A percentile compares a stretch with the other conserved stretches of the same genome.
Evolutionary conservation across 345 rosid genomes (phyloP).

Genomic region (Euphorbia peplus): DNA sequence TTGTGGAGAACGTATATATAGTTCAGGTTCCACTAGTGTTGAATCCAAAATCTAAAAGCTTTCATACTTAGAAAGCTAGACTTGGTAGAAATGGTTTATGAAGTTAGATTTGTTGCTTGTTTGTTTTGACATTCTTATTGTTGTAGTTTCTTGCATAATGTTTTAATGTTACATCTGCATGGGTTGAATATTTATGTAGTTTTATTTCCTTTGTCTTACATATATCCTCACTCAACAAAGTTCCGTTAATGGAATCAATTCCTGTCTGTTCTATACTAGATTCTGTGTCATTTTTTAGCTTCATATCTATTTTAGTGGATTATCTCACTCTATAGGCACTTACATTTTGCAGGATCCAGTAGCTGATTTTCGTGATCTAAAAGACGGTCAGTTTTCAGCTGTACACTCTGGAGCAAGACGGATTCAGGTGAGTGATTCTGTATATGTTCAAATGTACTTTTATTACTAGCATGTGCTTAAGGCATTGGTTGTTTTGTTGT

Average conservation of each 20-base stretch:
- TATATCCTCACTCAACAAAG: background rate
- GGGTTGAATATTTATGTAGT: background rate
- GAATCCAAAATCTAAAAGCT: slow-evolving; percentile 3
- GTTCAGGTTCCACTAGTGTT: background rate
- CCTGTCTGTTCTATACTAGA: background rate
- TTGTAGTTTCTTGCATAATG: background rate
- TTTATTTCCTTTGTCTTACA: background rate
- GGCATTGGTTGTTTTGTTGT: background rate
- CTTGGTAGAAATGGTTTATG: background rate
- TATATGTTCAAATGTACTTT: background rate
- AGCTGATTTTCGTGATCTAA: slow-evolving; percentile 47
- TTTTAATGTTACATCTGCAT: background rate
- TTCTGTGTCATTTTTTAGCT: background rate
- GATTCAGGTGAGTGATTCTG: slow-evolving; percentile 44
- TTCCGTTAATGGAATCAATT: background rate
- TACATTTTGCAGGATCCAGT: slow-evolving; percentile 48
- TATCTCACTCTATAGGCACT: background rate
- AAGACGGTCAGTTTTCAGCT: slow-evolving; percentile 46
- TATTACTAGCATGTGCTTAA: background rate
- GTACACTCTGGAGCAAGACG: slow-evolving; percentile 43
- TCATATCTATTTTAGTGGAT: background rate
- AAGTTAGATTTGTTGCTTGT: background rate
- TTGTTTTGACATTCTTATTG: background rate
- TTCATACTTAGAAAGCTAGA: background rate
- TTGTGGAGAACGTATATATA: slow-evolving; percentile 4